Evolutionary conservation across 768 basidiomycete species (phyloP).

Genomic region (Boletus sp.): DNA sequence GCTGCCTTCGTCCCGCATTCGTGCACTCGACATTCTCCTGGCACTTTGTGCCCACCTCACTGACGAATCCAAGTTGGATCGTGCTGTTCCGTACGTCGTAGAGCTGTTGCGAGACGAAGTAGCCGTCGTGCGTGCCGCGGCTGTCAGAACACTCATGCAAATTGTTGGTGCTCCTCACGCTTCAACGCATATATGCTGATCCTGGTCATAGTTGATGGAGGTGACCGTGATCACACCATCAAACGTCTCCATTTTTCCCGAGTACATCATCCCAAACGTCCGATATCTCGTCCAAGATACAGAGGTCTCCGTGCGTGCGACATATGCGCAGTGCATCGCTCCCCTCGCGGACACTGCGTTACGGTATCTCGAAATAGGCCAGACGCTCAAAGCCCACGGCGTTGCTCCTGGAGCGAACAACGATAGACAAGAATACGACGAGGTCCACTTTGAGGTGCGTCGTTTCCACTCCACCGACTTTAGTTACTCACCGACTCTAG

Average conservation of each 20-base stretch:
- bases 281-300: slow-evolving; percentile 78
- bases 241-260: slow-evolving; percentile 78
- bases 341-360: slow-evolving; percentile 84
- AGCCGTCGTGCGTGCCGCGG: slow-evolving; percentile 76
- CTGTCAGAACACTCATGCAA: slow-evolving; percentile 77
- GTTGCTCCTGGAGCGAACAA: slow-evolving; percentile 40
- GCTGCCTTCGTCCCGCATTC: slow-evolving; percentile 82
- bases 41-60: slow-evolving; percentile 79
- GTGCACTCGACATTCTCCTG: slow-evolving; percentile 82
- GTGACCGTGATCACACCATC: slow-evolving; percentile 69
- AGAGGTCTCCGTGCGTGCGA: slow-evolving; percentile 77
- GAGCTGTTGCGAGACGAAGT: slow-evolving; percentile 86
- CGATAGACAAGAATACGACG: slow-evolving; percentile 71
- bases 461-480: not conserved
- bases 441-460: slow-evolving; percentile 76
- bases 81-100: slow-evolving; percentile 89
- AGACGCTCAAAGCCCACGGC: slow-evolving; percentile 84
- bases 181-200: slow-evolving; percentile 10
- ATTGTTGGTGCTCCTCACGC: slow-evolving; percentile 51
- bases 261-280: slow-evolving; percentile 93
- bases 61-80: slow-evolving; percentile 93
- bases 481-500: slow-evolving; percentile 38
- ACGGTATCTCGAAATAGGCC: slow-evolving; percentile 90
- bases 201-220: slow-evolving; percentile 48
- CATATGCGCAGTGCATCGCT: slow-evolving; percentile 84